Evolutionary conservation across 768 basidiomycete species (phyloP).

Genomic region (Serendipita sp.): DNA sequence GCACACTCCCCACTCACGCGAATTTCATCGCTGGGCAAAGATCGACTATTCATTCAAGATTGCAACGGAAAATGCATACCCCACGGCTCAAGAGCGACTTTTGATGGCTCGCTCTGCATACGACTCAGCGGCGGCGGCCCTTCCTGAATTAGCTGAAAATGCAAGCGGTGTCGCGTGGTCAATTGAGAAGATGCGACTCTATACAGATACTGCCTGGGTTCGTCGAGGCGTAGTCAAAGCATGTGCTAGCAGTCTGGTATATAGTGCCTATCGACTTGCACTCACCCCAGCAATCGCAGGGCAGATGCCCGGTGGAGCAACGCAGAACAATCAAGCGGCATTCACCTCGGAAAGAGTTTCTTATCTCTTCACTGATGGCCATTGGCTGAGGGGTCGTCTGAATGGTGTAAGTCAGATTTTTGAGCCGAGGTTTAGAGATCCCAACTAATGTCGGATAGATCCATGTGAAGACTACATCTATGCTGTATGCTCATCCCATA

Average conservation of each 20-base stretch:
- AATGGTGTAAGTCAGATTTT: neutral
- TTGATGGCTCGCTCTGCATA: neutral
- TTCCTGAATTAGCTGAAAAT: neutral
- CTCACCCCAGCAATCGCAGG: neutral
- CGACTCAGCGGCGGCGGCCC: neutral
- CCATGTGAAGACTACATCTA: neutral
- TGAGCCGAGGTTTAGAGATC: neutral
- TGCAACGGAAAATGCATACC: neutral
- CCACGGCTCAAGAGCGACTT: neutral
- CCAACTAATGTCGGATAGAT: neutral
- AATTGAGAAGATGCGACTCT: neutral
- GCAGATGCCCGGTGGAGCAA: neutral
- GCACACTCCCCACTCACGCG: neutral
- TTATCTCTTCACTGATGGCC: neutral
- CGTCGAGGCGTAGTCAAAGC: neutral
- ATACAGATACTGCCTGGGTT: neutral
- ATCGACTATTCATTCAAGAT: neutral
- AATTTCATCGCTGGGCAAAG: neutral
- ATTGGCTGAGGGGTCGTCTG: neutral
- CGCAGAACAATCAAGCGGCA: neutral
- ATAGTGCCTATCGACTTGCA: neutral
- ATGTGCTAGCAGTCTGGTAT: neutral
- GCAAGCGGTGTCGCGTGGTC: neutral
- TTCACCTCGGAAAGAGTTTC: neutral
- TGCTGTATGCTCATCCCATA: constrained; percentile 1